Evolutionary conservation across 1,139 yeast genomes (phyloP), one percentile per base, ranked within the genome.

Genomic region (Suhomyces kunorum): DNA sequence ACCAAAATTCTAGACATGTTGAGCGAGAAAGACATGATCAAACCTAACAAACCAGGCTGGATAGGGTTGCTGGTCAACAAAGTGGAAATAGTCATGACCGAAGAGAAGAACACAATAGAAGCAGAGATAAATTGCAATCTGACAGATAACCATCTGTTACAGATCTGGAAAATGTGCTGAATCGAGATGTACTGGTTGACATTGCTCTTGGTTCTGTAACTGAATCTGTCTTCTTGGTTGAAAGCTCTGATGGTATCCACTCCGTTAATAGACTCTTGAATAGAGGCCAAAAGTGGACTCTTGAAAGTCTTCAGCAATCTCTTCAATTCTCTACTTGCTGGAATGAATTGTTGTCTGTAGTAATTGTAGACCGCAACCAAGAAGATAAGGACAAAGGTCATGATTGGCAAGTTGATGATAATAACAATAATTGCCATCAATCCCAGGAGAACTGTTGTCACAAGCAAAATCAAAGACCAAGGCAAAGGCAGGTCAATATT

Each of bases 241-340:
- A 50, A 62, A 1, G 66, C 66, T 34, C 54, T 54, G 34, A 62
- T 55, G 8, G 65, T 61, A 32, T 62, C 66, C n/a, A 56, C 57
- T 20, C 66, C 66, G 37, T 59, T 60, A 29, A 61, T 46, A 9
- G 64, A 56, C 41, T 62, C 66, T 39, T 62, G 66, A 25, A 62
- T 54, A 17, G 53, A 59, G 6, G 66, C 53, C 36, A 60, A 51
- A 9, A 59, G 51, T 0, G 66, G 66, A 42, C 60, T 53, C 39
- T 53, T 58, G 29, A 53, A 47, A 6, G 53, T 47, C 27, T 59
- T 57, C 34, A 46, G 48, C 31, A 61, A 51, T 51, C 66, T 53
- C 44, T 55, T 57, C 40, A 60, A 53, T 32, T 61, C 64, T 42
- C 66, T 48, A 6, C 61, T 49, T 11, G 64, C 52, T 7, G 63